Evolutionary conservation across 2,329 filamentous ascomycete genomes (phyloP).

Genomic region (Fusarium sp.): DNA sequence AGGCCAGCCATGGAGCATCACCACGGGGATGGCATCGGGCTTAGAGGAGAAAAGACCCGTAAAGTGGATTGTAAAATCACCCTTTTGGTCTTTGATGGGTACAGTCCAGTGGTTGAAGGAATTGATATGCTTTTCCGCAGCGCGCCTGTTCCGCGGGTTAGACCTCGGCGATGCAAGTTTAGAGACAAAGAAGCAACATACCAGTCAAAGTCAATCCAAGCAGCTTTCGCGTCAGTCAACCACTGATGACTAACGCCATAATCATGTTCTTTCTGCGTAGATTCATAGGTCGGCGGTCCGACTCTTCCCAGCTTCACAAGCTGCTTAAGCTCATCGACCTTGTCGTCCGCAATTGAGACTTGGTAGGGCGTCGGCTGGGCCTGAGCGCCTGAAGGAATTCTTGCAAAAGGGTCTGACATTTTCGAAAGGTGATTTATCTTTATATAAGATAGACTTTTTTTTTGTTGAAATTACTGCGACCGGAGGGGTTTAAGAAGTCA

Average conservation of each 20-base stretch:
- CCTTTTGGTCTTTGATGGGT: neutral
- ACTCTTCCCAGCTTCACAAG: constrained; percentile 9
- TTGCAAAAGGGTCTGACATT: neutral
- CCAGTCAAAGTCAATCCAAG: constrained; percentile 11
- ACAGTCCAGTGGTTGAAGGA: neutral
- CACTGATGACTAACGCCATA: neutral
- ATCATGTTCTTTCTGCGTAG: neutral
- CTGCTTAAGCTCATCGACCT: neutral
- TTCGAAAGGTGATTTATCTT: accelerated
- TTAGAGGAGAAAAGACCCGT: neutral
- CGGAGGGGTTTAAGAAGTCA: neutral
- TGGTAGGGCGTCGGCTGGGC: neutral
- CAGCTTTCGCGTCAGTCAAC: neutral
- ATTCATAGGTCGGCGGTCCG: neutral
- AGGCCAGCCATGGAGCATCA: neutral
- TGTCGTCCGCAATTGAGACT: neutral
- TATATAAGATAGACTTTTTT: too few relatives aligned
- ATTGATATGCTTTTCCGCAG: neutral
- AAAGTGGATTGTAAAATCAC: neutral
- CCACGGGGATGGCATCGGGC: neutral
- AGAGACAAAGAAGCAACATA: neutral
- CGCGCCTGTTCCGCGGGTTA: neutral
- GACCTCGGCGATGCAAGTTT: neutral
- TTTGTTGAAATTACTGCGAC: too few relatives aligned
- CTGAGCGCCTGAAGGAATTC: neutral